phyloP scores from a whole-genome alignment of 768 basidiomycete species.

The Boletus vinaceobasis region DNA sequence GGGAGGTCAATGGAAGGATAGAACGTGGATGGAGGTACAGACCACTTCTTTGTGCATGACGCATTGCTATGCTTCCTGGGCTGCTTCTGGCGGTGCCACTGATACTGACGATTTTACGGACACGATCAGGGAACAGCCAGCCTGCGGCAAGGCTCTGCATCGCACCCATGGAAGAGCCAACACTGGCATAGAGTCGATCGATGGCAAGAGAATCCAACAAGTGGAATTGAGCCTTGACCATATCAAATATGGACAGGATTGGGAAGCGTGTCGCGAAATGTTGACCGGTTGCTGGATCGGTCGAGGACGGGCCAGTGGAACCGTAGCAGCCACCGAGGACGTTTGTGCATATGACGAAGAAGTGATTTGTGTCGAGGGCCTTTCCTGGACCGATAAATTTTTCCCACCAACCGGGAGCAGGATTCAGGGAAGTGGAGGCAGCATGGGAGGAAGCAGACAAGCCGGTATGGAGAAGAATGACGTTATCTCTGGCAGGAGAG shows the following conservation, averaged over 20 bases:
- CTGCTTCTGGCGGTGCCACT: conserved; percentile 92
- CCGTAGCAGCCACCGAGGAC: conserved; percentile 98
- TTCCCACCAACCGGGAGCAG: conserved; percentile 96
- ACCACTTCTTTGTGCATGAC: conserved; percentile 96
- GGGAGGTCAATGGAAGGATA: background rate
- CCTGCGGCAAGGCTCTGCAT: conserved; percentile 98
- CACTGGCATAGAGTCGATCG: conserved; percentile 84
- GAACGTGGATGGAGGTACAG: conserved; percentile 1
- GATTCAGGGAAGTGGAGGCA: conserved; percentile 72
- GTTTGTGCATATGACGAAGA: conserved; percentile 94
- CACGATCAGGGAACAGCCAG: conserved; percentile 85
- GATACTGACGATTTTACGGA: conserved; percentile 89
- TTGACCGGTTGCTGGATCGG: conserved; percentile 61
- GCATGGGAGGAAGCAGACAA: conserved; percentile 96
- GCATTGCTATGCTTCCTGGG: conserved; percentile 90
- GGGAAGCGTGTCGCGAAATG: conserved; percentile 92
- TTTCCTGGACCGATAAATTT: conserved; percentile 96
- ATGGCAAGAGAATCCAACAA: conserved; percentile 84
- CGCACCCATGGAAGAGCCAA: conserved; percentile 95
- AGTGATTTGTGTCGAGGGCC: conserved; percentile 87
- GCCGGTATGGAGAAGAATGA: conserved; percentile 92
- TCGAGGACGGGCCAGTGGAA: conserved; percentile 88
- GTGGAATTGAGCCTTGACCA: conserved; percentile 90
- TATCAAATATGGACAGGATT: conserved; percentile 90
- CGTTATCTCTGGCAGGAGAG: conserved; percentile 74